Evolutionary conservation across 2,329 filamentous ascomycete species (phyloP).

Genomic region (Fusarium circinatum): DNA sequence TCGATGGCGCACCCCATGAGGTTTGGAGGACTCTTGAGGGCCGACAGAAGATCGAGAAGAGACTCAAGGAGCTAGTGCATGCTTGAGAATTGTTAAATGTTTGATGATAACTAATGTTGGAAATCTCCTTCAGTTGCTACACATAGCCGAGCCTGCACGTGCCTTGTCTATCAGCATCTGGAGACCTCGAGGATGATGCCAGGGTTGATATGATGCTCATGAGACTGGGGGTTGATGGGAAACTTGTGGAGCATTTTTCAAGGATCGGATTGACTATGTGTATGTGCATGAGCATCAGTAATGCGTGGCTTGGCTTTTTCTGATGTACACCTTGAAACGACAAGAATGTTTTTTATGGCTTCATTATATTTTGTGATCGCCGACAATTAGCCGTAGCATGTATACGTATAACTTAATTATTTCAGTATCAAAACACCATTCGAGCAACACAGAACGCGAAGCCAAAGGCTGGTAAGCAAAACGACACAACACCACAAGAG

Average conservation of each 20-base stretch:
- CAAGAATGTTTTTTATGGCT: background rate
- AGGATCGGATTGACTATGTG: background rate
- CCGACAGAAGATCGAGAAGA: slow-evolving; percentile 79
- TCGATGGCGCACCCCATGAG: slow-evolving; percentile 84
- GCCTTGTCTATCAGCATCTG: slow-evolving; percentile 4
- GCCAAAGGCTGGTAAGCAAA: background rate
- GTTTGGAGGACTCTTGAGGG: slow-evolving; percentile 85
- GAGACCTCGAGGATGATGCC: background rate
- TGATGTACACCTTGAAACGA: slow-evolving; percentile 18
- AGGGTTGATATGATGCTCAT: slow-evolving; percentile 25
- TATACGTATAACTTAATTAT: background rate
- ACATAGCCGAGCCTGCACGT: slow-evolving; percentile 9
- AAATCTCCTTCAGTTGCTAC: background rate
- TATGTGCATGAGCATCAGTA: slow-evolving; percentile 20
- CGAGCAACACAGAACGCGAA: background rate
- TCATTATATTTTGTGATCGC: background rate
- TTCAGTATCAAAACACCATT: background rate
- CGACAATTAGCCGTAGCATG: background rate
- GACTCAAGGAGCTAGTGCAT: slow-evolving; percentile 74
- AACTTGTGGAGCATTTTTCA: slow-evolving; percentile 21
- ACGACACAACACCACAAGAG: background rate
- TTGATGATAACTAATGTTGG: background rate
- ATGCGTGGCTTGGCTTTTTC: slow-evolving; percentile 20
- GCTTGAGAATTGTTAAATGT: slow-evolving; percentile 23
- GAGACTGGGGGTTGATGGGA: slow-evolving; percentile 23